Evolutionary conservation across 2,329 filamentous ascomycete species (phyloP).

Genomic region (Xylariomycetidae sp.): DNA sequence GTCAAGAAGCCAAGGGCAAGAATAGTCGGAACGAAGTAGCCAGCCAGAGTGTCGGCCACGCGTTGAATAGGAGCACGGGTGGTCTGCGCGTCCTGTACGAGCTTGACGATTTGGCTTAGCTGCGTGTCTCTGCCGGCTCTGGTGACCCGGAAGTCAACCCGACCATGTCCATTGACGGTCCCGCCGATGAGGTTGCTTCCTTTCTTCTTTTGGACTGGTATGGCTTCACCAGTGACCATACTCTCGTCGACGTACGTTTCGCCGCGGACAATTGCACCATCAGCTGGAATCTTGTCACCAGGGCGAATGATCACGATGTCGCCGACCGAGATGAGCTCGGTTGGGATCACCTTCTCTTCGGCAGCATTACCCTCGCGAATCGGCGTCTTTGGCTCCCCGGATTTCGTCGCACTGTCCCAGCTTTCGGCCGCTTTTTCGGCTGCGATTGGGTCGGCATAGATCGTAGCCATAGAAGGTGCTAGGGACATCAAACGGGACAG

Average conservation of each 20-base stretch:
- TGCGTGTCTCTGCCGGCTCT: conserved; percentile 92
- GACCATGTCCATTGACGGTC: conserved; percentile 89
- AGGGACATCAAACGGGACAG: conserved; percentile 92
- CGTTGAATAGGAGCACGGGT: conserved; percentile 90
- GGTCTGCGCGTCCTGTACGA: conserved; percentile 97
- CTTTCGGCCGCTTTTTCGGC: conserved; percentile 82
- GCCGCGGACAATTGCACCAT: conserved; percentile 79
- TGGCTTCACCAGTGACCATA: conserved; percentile 97
- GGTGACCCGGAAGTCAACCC: conserved; percentile 87
- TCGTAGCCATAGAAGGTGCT: conserved; percentile 92
- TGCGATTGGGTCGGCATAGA: conserved; percentile 90
- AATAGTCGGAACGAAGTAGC: conserved; percentile 90
- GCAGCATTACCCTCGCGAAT: conserved; percentile 51
- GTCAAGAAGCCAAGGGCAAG: conserved; percentile 77
- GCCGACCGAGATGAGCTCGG: conserved; percentile 87
- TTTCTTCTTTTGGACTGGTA: conserved; percentile 86
- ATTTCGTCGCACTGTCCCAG: conserved; percentile 50
- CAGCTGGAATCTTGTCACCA: conserved; percentile 93
- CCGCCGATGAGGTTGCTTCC: conserved; percentile 80
- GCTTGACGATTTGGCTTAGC: conserved; percentile 93
- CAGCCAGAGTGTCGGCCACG: conserved; percentile 83
- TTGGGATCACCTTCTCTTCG: conserved; percentile 85
- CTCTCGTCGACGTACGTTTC: conserved; percentile 95
- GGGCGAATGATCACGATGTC: conserved; percentile 90
- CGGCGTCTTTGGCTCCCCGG: conserved; percentile 40